Conservation (phyloP, 2,329 filamentous ascomycete genomes). For the Ophiostoma triangulosporum region DNA sequence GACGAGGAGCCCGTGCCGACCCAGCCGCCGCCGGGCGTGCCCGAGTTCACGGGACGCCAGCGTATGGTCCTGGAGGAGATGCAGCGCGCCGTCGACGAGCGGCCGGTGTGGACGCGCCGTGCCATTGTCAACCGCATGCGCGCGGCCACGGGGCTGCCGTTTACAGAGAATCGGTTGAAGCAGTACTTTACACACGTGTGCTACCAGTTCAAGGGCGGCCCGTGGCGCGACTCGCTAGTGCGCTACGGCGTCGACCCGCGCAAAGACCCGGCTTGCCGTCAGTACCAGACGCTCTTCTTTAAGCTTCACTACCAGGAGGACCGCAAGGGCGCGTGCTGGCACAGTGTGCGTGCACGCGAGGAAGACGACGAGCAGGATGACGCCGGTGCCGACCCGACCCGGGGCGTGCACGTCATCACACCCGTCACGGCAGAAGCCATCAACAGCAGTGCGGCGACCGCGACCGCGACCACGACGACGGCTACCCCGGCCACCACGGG, state of each 20-base stretch:
- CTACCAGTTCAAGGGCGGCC: slow-evolving; percentile 85
- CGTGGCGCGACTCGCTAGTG: slow-evolving; percentile 81
- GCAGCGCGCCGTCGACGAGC: slow-evolving; percentile 49
- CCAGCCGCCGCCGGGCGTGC: slow-evolving; percentile 44
- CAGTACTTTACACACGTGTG: slow-evolving; percentile 71
- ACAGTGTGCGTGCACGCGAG: slow-evolving; percentile 14
- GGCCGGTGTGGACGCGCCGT: slow-evolving; percentile 79
- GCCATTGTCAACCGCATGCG: slow-evolving; percentile 62
- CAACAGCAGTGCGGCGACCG: not conserved
- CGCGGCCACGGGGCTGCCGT: slow-evolving; percentile 20
- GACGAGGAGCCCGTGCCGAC: slow-evolving; percentile 47
- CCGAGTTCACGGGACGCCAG: slow-evolving; percentile 22
- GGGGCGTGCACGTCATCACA: not conserved
- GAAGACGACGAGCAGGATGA: not conserved
- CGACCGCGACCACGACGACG: not conserved
- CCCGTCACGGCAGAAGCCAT: not conserved
- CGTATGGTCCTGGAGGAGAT: slow-evolving; percentile 49
- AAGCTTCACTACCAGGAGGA: slow-evolving; percentile 46
- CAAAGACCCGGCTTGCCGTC: slow-evolving; percentile 57
- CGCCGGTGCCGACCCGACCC: not conserved
- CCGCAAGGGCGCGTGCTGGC: slow-evolving; percentile 26
- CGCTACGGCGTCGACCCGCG: slow-evolving; percentile 80
- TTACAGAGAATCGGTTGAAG: slow-evolving; percentile 46
- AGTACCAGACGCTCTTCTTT: slow-evolving; percentile 84
- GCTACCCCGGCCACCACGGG: slow-evolving; percentile 5